A percentile compares a stretch with the other conserved stretches of the same genome.
Conservation (phyloP, 106 monocot species). For the Hemerocallis citrina region DNA sequence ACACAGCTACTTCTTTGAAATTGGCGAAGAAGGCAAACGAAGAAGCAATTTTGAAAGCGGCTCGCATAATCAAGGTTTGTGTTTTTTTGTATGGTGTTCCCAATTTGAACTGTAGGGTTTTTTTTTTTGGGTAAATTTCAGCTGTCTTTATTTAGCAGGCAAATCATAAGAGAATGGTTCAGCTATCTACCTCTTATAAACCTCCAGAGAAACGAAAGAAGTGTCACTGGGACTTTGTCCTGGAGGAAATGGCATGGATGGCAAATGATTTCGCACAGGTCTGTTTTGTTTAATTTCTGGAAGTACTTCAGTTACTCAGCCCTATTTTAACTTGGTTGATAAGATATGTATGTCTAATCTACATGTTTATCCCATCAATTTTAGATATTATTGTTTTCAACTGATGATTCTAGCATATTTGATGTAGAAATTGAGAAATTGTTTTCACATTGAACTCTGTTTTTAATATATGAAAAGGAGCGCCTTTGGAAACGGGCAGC, state of each 20-base stretch:
- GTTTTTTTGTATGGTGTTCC: neutral
- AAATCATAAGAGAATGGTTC: conserved; percentile 47
- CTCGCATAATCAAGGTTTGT: conserved; percentile 72
- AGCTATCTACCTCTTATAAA: conserved; percentile 33
- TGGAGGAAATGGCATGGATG: conserved; percentile 99
- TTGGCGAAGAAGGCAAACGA: conserved; percentile 53
- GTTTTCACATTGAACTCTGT: conserved; percentile 1
- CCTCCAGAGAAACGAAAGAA: conserved; percentile 38
- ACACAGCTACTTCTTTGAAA: conserved; percentile 15
- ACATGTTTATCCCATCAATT: neutral
- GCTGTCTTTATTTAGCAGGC: conserved; percentile 38
- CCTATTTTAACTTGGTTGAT: neutral
- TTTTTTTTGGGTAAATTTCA: conserved; percentile 2
- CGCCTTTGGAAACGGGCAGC: conserved; percentile 77
- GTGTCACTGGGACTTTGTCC: conserved; percentile 96
- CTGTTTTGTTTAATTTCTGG: conserved; percentile 8
- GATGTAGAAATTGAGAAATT: neutral
- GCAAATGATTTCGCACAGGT: conserved; percentile 99
- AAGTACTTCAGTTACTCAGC: neutral
- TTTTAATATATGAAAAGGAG: conserved; percentile 41
- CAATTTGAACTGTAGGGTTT: neutral
- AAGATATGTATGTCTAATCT: neutral
- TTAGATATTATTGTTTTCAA: neutral
- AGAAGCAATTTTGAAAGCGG: conserved; percentile 75
- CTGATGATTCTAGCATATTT: no score